A percentile compares a stretch with the other conserved stretches of the same genome.
These are phyloP conservation scores for Suillus weaverae DNA, from an alignment of 768 basidiomycete species.

Conservation along the genomic window DNA sequence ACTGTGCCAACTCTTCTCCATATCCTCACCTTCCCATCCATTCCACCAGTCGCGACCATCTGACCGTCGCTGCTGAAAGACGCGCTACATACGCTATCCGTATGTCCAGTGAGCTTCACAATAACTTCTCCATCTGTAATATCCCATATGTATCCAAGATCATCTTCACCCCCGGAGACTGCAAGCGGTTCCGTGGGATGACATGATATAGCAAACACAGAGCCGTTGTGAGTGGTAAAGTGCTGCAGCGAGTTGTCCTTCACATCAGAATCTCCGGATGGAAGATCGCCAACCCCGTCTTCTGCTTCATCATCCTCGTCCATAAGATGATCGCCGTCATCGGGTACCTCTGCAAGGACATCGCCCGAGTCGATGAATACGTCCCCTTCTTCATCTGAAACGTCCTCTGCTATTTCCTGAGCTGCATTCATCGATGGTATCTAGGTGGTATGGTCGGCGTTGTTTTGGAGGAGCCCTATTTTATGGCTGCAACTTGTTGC, in stretches of 20 bases:
- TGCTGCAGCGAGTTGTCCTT: constrained; percentile 68
- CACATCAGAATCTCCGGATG: constrained; percentile 39
- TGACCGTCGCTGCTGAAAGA: constrained; percentile 89
- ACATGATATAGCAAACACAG: constrained; percentile 81
- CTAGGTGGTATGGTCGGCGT: not conserved
- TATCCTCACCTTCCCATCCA: constrained; percentile 93
- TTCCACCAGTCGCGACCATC: constrained; percentile 92
- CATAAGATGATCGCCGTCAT: constrained; percentile 70
- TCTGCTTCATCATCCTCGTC: constrained; percentile 65
- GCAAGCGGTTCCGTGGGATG: constrained; percentile 84
- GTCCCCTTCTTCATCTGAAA: constrained; percentile 47
- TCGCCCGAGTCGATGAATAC: constrained; percentile 69
- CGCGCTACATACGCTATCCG: constrained; percentile 81
- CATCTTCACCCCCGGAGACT: constrained; percentile 93
- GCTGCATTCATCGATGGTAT: constrained; percentile 23
- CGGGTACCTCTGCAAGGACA: constrained; percentile 60
- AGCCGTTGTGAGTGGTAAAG: constrained; percentile 66
- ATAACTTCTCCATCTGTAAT: constrained; percentile 78
- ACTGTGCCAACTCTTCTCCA: constrained; percentile 85
- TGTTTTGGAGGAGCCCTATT: constrained; percentile 2
- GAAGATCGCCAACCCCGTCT: constrained; percentile 46
- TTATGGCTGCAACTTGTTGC: constrained; percentile 6
- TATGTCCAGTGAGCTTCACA: constrained; percentile 87
- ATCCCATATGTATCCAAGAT: constrained; percentile 92
- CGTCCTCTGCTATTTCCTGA: constrained; percentile 40